These are phyloP conservation scores for Coelastrella sp. DNA, from an alignment of 139 green algal species.

Conservation along the genomic window DNA sequence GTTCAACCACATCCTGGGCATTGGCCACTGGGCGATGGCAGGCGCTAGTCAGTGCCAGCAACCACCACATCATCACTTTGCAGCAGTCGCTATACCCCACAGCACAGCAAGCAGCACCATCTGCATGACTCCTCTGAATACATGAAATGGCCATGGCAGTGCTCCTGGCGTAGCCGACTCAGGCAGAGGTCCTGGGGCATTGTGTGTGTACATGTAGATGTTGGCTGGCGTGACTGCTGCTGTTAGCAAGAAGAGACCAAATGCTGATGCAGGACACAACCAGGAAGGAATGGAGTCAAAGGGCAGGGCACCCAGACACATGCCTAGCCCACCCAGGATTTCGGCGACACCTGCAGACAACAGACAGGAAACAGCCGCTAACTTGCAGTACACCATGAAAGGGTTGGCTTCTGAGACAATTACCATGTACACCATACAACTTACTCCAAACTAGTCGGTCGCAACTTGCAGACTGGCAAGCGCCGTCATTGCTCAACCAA, in stretches of 20 bases:
- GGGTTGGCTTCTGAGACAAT: too few relatives aligned
- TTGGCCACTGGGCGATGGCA: not conserved
- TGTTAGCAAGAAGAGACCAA: constrained; percentile 54
- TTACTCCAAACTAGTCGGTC: too few relatives aligned
- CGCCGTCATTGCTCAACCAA: too few relatives aligned
- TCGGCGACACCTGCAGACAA: constrained; percentile 58
- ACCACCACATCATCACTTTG: not conserved
- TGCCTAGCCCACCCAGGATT: constrained; percentile 58
- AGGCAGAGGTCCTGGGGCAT: constrained; percentile 55
- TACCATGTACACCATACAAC: too few relatives aligned
- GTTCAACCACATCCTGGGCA: too few relatives aligned
- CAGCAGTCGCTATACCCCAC: constrained; percentile 34
- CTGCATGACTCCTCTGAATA: constrained; percentile 38
- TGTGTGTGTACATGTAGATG: constrained; percentile 68
- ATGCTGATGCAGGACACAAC: constrained; percentile 46
- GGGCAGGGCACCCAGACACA: constrained; percentile 43
- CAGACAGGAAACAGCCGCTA: too few relatives aligned
- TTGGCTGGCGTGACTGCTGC: constrained; percentile 56
- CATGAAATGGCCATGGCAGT: constrained; percentile 14
- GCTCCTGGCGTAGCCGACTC: constrained; percentile 33
- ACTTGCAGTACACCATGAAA: too few relatives aligned
- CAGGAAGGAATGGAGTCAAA: constrained; percentile 37
- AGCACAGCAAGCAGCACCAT: constrained; percentile 32
- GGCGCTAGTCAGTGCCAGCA: not conserved
- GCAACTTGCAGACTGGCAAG: too few relatives aligned